A percentile compares a stretch with the other conserved stretches of the same genome.
These are phyloP conservation scores for Starmerella stellata DNA, from an alignment of 805 yeast species.

Conservation along the genomic window DNA sequence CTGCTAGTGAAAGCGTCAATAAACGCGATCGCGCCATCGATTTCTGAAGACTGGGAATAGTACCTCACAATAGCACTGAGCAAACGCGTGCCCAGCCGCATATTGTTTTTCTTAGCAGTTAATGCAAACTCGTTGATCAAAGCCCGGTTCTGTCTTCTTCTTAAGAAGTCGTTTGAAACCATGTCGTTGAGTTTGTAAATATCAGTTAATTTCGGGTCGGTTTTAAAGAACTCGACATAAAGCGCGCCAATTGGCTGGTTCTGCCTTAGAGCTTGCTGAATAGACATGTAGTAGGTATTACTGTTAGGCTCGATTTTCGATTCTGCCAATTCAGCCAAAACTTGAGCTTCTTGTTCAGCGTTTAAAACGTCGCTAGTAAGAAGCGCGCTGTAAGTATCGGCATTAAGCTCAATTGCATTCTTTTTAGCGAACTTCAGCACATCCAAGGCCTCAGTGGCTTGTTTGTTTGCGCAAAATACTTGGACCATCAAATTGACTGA, in stretches of 20 bases:
- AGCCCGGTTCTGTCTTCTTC: slow-evolving; percentile 24
- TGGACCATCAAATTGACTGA: slow-evolving; percentile 28
- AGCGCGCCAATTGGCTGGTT: slow-evolving; percentile 23
- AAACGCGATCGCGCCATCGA: slow-evolving; percentile 8
- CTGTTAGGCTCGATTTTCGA: slow-evolving; percentile 25
- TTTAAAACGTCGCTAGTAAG: slow-evolving; percentile 28
- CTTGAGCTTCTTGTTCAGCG: slow-evolving; percentile 25
- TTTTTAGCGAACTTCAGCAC: slow-evolving; percentile 24
- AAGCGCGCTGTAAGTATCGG: slow-evolving; percentile 36
- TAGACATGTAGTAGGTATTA: slow-evolving; percentile 25
- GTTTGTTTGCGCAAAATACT: slow-evolving; percentile 28
- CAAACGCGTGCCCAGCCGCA: slow-evolving; percentile 20
- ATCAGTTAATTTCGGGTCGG: neutral
- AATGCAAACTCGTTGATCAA: slow-evolving; percentile 35
- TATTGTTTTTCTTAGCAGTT: neutral
- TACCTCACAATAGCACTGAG: slow-evolving; percentile 21
- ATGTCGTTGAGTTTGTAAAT: neutral
- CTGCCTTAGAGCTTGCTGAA: slow-evolving; percentile 27
- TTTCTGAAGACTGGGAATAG: slow-evolving; percentile 18
- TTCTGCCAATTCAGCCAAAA: slow-evolving; percentile 27
- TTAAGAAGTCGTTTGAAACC: neutral
- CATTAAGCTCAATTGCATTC: slow-evolving; percentile 29
- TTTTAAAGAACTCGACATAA: neutral
- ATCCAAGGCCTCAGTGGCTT: slow-evolving; percentile 30
- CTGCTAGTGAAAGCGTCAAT: slow-evolving; percentile 15